Evolutionary conservation across 2,329 filamentous ascomycete species (phyloP).

Genomic region (Leptographium wingfieldii): DNA sequence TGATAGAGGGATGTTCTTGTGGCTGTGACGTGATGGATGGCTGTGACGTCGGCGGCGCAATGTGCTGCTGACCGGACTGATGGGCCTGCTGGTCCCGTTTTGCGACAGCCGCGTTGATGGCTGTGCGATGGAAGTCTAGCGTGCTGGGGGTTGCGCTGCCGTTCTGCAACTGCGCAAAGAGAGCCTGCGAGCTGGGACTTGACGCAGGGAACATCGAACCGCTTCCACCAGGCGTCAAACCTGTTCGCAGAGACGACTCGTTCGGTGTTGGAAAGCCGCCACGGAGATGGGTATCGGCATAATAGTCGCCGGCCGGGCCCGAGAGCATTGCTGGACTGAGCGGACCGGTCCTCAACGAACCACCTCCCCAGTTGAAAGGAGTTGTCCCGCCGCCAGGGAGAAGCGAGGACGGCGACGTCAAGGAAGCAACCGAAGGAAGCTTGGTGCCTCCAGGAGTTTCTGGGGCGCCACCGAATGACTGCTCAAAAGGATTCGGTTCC

Average conservation of each 20-base stretch:
- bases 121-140: slow-evolving; percentile 88
- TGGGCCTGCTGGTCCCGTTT: slow-evolving; percentile 40
- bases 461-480: slow-evolving; percentile 63
- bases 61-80: slow-evolving; percentile 17
- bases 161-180: slow-evolving; percentile 67
- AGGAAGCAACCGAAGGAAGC: slow-evolving; percentile 75
- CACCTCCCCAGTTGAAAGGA: slow-evolving; percentile 65
- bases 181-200: slow-evolving; percentile 72
- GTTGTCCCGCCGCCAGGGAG: slow-evolving; percentile 61
- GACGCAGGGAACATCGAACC: slow-evolving; percentile 95
- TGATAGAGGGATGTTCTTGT: slow-evolving; percentile 33
- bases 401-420: slow-evolving; percentile 81
- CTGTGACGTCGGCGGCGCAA: slow-evolving; percentile 12
- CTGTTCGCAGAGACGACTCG: slow-evolving; percentile 85
- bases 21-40: slow-evolving; percentile 36
- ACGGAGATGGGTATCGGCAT: slow-evolving; percentile 65
- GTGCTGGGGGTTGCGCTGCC: slow-evolving; percentile 82
- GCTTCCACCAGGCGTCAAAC: slow-evolving; percentile 84
- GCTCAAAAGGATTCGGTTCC: slow-evolving; percentile 95
- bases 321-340: slow-evolving; percentile 96
- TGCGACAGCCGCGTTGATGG: slow-evolving; percentile 63
- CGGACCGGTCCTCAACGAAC: slow-evolving; percentile 81
- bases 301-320: slow-evolving; percentile 77
- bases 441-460: slow-evolving; percentile 77
- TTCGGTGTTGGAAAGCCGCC: slow-evolving; percentile 89